A percentile compares a stretch with the other conserved stretches of the same genome.
Conservation (phyloP, 495 filamentous ascomycete species). For the Penicillium cosmopolitanum region DNA sequence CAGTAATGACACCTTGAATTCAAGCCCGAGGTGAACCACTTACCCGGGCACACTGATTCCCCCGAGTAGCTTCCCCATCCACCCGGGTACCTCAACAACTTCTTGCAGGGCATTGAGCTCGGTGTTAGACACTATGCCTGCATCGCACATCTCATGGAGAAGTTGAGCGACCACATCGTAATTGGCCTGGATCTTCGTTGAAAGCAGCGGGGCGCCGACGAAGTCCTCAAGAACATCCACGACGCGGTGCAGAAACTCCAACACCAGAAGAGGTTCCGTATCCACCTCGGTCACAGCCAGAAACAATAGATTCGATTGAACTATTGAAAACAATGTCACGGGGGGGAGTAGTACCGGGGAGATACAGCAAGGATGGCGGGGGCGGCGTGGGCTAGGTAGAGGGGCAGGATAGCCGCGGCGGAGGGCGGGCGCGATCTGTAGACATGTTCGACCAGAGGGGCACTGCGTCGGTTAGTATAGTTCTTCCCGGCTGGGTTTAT, state of each 20-base stretch:
- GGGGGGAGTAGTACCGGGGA: slow-evolving; percentile 80
- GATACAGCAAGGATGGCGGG: slow-evolving; percentile 84
- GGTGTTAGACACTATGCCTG: slow-evolving; percentile 83
- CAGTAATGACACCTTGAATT: background rate
- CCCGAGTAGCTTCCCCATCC: slow-evolving; percentile 88
- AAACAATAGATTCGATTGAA: slow-evolving; percentile 85
- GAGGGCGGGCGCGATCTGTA: slow-evolving; percentile 78
- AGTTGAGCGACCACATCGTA: slow-evolving; percentile 97
- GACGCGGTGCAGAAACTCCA: slow-evolving; percentile 94
- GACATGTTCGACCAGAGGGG: slow-evolving; percentile 67
- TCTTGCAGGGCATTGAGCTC: slow-evolving; percentile 93
- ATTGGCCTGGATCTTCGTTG: slow-evolving; percentile 79
- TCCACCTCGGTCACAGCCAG: slow-evolving; percentile 81
- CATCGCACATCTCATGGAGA: slow-evolving; percentile 95
- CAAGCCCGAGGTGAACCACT: slow-evolving; percentile 15
- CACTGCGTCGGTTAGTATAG: slow-evolving; percentile 41
- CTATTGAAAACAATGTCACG: slow-evolving; percentile 85
- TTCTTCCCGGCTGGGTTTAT: background rate
- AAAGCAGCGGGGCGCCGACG: slow-evolving; percentile 83
- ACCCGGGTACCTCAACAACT: slow-evolving; percentile 85
- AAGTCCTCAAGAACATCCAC: slow-evolving; percentile 96
- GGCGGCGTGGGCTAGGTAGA: slow-evolving; percentile 82
- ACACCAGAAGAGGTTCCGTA: slow-evolving; percentile 87
- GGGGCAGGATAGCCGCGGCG: slow-evolving; percentile 72
- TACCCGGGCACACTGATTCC: slow-evolving; percentile 81